Base-by-base conservation (phyloP, 768 basidiomycete species). In the Mycena sanguinolenta region DNA sequence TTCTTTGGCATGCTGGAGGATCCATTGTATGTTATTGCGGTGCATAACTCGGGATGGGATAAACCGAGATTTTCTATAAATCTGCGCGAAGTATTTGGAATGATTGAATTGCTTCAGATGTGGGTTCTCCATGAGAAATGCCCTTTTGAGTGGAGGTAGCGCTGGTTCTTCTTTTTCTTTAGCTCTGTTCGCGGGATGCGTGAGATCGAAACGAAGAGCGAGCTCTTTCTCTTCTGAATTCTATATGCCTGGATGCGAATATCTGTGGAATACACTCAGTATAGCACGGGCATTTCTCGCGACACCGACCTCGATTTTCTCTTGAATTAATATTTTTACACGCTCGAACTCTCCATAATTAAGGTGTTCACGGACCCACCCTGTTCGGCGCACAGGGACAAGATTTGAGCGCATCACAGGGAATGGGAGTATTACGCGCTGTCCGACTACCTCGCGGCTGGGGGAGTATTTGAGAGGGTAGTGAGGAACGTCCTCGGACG, bases 291-390 rank as follows among this genome's bases (percentile, higher is more conserved):
- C 25, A 3, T 6, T 42, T 58, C 4, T 32, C 12, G n/a, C 19
- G 23, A 23, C 16, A 57, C 53, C 19, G 14, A 68, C 67, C 53
- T 21, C 67, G 23, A 50, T 3, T 62, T 68, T 68, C 8, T 25
- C 27, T n/a, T 32, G 39, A 16, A 62, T 44, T 27, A 57, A 17
- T 38, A 2, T 7, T 23, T 42, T 27, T 2, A 19, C 42, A 50
- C 60, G 67, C 60, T 68, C 67, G 8, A 62, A 44, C 27, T 68
- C 67, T 23, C 67, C 67, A 21, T 68, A 68, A 17, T 17, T 28
- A 46, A 68, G 67, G 28, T 53, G 58, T 28, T 12, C 16, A 9
- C 49, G 58, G 4, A 34, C 21, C 1, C 6, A 3, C 4, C 8
- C 23, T 4, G 8, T 10, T n/a, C 17, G 21, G 2, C 27, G 21